These are phyloP conservation scores for Trichoderma orchidacearum DNA, from an alignment of 495 filamentous ascomycete genomes.

Conservation along the genomic window DNA sequence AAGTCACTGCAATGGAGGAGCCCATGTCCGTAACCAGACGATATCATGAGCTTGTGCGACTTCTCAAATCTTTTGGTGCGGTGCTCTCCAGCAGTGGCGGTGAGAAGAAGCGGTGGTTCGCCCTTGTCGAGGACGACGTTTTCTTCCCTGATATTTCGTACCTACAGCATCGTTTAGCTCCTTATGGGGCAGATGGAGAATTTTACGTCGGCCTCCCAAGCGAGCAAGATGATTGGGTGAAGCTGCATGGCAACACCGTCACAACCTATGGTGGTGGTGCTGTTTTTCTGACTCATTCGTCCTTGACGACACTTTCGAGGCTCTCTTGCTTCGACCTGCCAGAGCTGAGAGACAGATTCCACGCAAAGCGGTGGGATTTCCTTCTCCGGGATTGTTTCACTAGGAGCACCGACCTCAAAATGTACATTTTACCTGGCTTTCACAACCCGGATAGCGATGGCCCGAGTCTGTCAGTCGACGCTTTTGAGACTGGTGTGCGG, in stretches of 20 bases:
- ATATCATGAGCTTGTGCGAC: conserved; percentile 18
- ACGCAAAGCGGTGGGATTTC: conserved; percentile 13
- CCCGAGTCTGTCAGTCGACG: conserved; percentile 35
- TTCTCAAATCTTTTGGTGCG: conserved; percentile 13
- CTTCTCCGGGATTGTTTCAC: conserved; percentile 39
- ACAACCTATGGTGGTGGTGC: conserved; percentile 47
- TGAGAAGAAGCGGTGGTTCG: conserved; percentile 13
- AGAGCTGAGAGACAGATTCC: background rate
- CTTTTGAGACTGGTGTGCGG: conserved; percentile 40
- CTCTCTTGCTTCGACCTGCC: background rate
- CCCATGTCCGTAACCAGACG: conserved; percentile 15
- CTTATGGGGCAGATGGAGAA: conserved; percentile 31
- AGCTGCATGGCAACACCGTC: conserved; percentile 24
- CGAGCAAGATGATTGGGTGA: conserved; percentile 29
- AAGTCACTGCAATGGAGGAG: conserved; percentile 12
- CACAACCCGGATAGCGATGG: conserved; percentile 24
- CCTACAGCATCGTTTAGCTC: conserved; percentile 29
- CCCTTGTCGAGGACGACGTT: conserved; percentile 24
- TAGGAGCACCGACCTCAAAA: conserved; percentile 29
- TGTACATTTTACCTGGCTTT: conserved; percentile 38
- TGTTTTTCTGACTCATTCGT: conserved; percentile 41
- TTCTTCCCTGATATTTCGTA: conserved; percentile 42
- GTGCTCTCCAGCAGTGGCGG: conserved; percentile 2
- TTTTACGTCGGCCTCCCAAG: conserved; percentile 44
- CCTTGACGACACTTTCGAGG: conserved; percentile 14